Base-by-base conservation (phyloP, 768 basidiomycete genomes). In the Mycena epipterygia region DNA sequence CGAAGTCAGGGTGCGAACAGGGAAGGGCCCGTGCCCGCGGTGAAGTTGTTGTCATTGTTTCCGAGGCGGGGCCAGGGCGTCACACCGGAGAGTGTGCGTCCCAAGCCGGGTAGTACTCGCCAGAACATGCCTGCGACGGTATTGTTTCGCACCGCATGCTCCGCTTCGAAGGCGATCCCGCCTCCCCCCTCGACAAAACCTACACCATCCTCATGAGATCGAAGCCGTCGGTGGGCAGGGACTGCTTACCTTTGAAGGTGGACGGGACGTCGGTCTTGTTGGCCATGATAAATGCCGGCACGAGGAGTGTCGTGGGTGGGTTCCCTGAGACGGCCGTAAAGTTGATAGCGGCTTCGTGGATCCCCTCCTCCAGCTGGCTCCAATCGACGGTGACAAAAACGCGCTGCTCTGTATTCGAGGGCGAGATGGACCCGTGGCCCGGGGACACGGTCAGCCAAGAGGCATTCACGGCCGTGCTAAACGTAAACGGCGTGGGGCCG, bases 151-250 rank as follows among this genome's bases (percentile, higher is more conserved):
- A 85, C 79, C 0, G 86, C 82, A 76, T 93, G 91, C 2, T 84
- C 88, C 41, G 91, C 91, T 74, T 93, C 91, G 32, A 92, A 90
- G 1, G 89, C 88, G 44, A 93, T 82, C 23, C 85, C 88, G 16
- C 91, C 90, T 49, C 88, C 84, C 25, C 86, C 89, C 71, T 93
- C 90, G 29, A 93, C 86, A 71, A 91, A 90, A 5, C 90, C 89
- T 87, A 63, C 46, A n/a, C n/a, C n/a, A 14, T 21, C 6, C 23
- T 27, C 16, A 16, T 48, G 2, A 46, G 44, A 46, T 42, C 44
- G 23, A 7, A 4, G 23, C 13, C n/a, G n/a, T 46, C n/a, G 44
- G 12, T n/a, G 44, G n/a, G 25, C 23, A 5, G 19, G 16, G 23
- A 14, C 35, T 7, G 6, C 46, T 2, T 48, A 87, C 90, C 90